These are phyloP conservation scores for Rhodotorula sp. DNA, from an alignment of 1,284 basidiomycete genomes.

Conservation along the genomic window DNA sequence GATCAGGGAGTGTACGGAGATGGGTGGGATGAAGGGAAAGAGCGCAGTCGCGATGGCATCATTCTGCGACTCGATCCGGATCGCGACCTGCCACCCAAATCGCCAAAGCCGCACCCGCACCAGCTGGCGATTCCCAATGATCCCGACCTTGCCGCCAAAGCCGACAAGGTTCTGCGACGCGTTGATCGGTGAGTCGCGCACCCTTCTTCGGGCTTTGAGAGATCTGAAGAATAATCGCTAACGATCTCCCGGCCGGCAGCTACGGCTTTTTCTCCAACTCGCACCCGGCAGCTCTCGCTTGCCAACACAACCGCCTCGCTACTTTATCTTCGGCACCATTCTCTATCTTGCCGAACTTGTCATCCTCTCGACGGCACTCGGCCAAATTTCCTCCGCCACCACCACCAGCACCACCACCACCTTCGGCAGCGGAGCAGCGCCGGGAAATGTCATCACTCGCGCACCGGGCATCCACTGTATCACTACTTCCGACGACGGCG, in stretches of 20 bases:
- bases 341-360: slow-evolving; percentile 19
- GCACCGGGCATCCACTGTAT: slow-evolving; percentile 27
- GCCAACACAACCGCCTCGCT: slow-evolving; percentile 39
- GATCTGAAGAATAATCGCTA: too few relatives aligned
- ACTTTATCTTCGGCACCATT: slow-evolving; percentile 29
- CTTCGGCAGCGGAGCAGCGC: background rate
- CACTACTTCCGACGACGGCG: slow-evolving; percentile 25
- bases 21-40: slow-evolving; percentile 84
- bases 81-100: background rate
- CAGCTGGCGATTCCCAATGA: background rate
- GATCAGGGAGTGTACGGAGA: slow-evolving; percentile 81
- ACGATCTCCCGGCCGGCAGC: slow-evolving; percentile 5
- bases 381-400: background rate
- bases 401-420: background rate
- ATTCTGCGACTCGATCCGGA: slow-evolving; percentile 52
- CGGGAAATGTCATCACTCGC: background rate
- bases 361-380: slow-evolving; percentile 1
- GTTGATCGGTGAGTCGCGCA: slow-evolving; percentile 29
- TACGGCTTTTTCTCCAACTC: slow-evolving; percentile 45
- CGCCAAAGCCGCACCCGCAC: background rate
- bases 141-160: slow-evolving; percentile 26
- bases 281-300: slow-evolving; percentile 36
- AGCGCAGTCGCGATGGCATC: slow-evolving; percentile 73
- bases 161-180: slow-evolving; percentile 31
- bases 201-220: too few relatives aligned